Evolutionary conservation across 2,329 filamentous ascomycete genomes (phyloP).

Genomic region (Arthrobotrys sinensis): DNA sequence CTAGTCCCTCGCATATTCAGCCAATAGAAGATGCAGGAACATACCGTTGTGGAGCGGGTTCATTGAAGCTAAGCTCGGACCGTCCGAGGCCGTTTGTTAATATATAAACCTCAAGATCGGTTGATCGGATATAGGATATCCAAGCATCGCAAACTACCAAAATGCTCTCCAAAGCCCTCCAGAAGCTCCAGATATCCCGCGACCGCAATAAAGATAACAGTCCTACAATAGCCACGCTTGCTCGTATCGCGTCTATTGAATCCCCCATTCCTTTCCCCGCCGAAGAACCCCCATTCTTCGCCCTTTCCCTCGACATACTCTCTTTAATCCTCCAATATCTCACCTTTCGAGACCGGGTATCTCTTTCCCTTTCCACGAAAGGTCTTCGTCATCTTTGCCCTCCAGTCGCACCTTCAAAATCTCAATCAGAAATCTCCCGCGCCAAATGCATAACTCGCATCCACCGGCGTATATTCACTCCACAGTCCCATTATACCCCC

Average conservation of each 20-base stretch:
- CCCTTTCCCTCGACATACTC: conserved; percentile 42
- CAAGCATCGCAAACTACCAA: not conserved
- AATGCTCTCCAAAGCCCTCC: conserved; percentile 41
- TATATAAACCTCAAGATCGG: not conserved
- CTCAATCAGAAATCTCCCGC: not conserved
- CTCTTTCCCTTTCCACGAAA: conserved; percentile 43
- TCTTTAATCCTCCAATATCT: conserved; percentile 45
- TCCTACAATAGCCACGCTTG: conserved; percentile 25
- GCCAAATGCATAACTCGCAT: conserved; percentile 27
- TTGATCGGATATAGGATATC: not conserved
- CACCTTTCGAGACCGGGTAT: conserved; percentile 40
- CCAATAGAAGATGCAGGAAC: conserved; percentile 4
- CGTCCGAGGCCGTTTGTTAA: not conserved
- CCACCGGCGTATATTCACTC: conserved; percentile 25
- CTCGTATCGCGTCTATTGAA: not conserved
- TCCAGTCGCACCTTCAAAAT: conserved; percentile 15
- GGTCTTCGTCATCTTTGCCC: conserved; percentile 48
- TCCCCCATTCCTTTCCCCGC: not conserved
- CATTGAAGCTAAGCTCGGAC: not conserved
- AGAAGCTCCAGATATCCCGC: conserved; percentile 42
- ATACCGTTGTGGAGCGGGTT: not conserved
- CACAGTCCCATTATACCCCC: not conserved
- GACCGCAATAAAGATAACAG: conserved; percentile 27
- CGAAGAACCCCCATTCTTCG: conserved; percentile 33
- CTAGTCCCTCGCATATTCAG: conserved; percentile 11